Conservation (phyloP, 805 yeast species). For the Kluyveromyces lactis region DNA sequence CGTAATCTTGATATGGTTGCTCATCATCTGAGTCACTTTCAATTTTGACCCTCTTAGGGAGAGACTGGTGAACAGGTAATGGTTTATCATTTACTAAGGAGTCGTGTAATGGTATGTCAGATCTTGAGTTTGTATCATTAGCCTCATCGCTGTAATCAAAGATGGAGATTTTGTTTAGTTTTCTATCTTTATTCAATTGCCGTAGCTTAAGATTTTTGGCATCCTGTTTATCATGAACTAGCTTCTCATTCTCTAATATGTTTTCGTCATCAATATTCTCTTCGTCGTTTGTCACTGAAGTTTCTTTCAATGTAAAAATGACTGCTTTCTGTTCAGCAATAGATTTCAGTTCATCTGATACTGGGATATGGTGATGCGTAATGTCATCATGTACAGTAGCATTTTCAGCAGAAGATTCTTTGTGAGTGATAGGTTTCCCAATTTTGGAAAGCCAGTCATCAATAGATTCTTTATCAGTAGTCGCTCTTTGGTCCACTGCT, state of each 20-base stretch:
- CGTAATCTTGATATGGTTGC: slow-evolving; percentile 23
- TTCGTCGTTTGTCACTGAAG: slow-evolving; percentile 27
- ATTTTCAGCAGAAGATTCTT: slow-evolving; percentile 5
- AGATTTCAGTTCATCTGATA: slow-evolving; percentile 42
- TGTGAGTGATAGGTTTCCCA: slow-evolving; percentile 11
- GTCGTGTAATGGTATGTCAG: slow-evolving; percentile 17
- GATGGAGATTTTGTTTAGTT: slow-evolving; percentile 13
- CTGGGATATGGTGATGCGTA: slow-evolving; percentile 25
- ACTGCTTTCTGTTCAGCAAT: slow-evolving; percentile 35
- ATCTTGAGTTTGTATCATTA: slow-evolving; percentile 9
- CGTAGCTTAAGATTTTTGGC: slow-evolving; percentile 26
- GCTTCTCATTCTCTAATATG: slow-evolving; percentile 20
- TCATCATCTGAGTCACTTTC: slow-evolving; percentile 5
- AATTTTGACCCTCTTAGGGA: not conserved
- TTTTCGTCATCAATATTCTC: slow-evolving; percentile 24
- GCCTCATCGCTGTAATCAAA: slow-evolving; percentile 12
- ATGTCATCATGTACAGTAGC: slow-evolving; percentile 11
- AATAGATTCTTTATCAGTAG: slow-evolving; percentile 6
- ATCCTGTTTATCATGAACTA: slow-evolving; percentile 21
- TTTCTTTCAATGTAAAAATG: slow-evolving; percentile 48
- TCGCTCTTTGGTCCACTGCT: not conserved
- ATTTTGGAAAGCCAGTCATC: slow-evolving; percentile 19
- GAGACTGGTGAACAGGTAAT: not conserved
- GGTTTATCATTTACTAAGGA: not conserved
- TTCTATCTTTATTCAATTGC: slow-evolving; percentile 30